Evolutionary conservation across 2,329 filamentous ascomycete species (phyloP), one percentile per base, ranked within the genome.

Genomic region (Fusarium torreyae): DNA sequence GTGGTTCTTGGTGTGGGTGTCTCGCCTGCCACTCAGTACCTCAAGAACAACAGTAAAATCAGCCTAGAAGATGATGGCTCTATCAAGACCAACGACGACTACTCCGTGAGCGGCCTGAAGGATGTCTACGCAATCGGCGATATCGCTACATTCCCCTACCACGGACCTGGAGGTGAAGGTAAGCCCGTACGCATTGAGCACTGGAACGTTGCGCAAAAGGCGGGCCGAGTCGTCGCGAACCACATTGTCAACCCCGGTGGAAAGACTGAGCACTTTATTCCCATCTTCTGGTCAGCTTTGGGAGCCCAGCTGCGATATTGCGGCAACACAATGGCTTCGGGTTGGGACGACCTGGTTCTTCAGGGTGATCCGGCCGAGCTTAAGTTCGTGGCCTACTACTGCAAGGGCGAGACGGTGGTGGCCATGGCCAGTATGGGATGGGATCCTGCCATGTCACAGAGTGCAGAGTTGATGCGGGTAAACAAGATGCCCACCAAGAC

Each of bases 131-230:
- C 96, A 15, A 89, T 99, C 65, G 95, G 95, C 53, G 96, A 99
- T 78, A 98, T 99, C 66, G 94, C 96, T 14, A 94, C 92, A 0
- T 98, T 94, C 80, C 96, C 96, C 0, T 99, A 99, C 83, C 87
- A 93, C 78, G 96, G 96, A 2, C 96, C 96, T 0, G 94, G 93
- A 24, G 91, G 93, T 26, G 86, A 91, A 17, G 93, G 92, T 66
- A 86, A 85, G 44, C 86, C 87, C 18, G 88, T 92, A 1, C 91
- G 96, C 68, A 98, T 98, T 76, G 96, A 99, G 84, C 96, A 99
- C 79, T 99, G 96, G 96, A 95, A 98, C 80, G 96, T 99, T 4
- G 96, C 96, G 6, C 96, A 98, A 77, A 98, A 98, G 76, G 86
- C 93, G 3, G 96, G 96, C 4, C 92, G 95, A 43, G 86, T 87